These are phyloP conservation scores for Annulohypoxylon truncatum DNA, from an alignment of 2,329 filamentous ascomycete species.

Conservation along the genomic window DNA sequence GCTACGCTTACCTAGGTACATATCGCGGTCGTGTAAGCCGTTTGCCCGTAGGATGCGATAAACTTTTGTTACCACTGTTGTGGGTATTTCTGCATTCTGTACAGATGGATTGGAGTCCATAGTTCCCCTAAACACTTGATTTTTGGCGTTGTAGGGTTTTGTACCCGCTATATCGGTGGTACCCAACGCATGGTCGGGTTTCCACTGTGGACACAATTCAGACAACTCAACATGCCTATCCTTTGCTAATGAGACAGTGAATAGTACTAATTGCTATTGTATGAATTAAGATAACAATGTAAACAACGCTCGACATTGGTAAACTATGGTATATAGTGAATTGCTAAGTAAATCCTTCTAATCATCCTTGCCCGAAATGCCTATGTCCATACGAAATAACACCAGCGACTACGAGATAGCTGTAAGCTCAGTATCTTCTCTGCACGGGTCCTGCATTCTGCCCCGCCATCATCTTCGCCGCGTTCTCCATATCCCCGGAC, in stretches of 20 bases:
- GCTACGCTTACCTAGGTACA: background rate
- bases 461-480: conserved; percentile 11
- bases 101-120: too few species aligned
- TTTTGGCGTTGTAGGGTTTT: background rate
- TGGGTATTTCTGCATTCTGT: background rate
- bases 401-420: too few species aligned
- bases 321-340: background rate
- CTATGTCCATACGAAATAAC: background rate
- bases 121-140: too few species aligned
- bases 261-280: background rate
- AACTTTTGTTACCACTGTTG: background rate
- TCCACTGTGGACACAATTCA: background rate
- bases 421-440: background rate
- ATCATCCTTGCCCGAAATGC: background rate
- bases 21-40: background rate
- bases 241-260: background rate
- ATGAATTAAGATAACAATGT: background rate
- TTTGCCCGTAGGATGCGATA: background rate
- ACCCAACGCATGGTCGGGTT: background rate
- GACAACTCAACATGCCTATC: background rate
- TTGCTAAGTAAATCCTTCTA: background rate
- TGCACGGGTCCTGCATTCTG: background rate
- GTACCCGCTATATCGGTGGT: background rate
- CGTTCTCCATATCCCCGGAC: conserved; percentile 54
- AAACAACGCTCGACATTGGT: too few species aligned